Percentiles rank a stretch among this genome's conserved stretches.
phyloP scores from a whole-genome alignment of 2,329 filamentous ascomycete species.

The Hymenoscyphus repandus region DNA sequence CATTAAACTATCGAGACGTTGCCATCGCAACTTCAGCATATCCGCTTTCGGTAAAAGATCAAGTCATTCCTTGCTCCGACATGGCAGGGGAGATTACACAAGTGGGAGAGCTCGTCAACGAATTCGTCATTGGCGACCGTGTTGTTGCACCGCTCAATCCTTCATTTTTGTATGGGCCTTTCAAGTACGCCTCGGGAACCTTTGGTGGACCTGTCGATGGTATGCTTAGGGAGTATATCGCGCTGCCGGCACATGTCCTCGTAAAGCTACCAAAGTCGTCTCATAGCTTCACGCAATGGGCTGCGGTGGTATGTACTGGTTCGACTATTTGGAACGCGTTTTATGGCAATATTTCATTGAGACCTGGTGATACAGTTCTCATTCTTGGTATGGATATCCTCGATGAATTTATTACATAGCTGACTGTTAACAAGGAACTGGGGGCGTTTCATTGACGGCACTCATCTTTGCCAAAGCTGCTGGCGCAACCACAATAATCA shows the following conservation, averaged over 20 bases:
- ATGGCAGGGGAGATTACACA: slow-evolving; percentile 32
- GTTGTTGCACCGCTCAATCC: slow-evolving; percentile 29
- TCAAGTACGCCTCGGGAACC: slow-evolving; percentile 7
- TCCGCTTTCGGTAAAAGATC: slow-evolving; percentile 30
- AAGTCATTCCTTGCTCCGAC: slow-evolving; percentile 35
- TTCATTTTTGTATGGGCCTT: slow-evolving; percentile 22
- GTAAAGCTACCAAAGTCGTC: slow-evolving; percentile 45
- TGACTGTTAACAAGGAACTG: slow-evolving; percentile 36
- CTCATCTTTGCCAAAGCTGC: slow-evolving; percentile 43
- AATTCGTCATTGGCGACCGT: slow-evolving; percentile 30
- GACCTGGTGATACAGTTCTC: slow-evolving; percentile 36
- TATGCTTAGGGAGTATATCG: slow-evolving; percentile 37
- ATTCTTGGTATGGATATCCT: slow-evolving; percentile 32
- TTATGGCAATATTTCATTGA: slow-evolving; percentile 37
- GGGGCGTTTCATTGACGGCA: slow-evolving; percentile 41
- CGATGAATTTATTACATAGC: background rate
- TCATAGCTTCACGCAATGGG: slow-evolving; percentile 37
- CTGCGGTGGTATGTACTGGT: slow-evolving; percentile 43
- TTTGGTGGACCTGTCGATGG: slow-evolving; percentile 33
- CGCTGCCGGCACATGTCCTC: slow-evolving; percentile 35
- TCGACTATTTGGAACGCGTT: slow-evolving; percentile 45
- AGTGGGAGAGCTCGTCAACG: slow-evolving; percentile 26
- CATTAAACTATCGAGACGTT: slow-evolving; percentile 34
- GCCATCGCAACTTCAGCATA: slow-evolving; percentile 30
- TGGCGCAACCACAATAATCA: slow-evolving; percentile 41